Evolutionary conservation across 371 early-diverging fungal species (phyloP), one percentile per base, ranked within the genome.

Genomic region (Saksenaea vasiformis): DNA sequence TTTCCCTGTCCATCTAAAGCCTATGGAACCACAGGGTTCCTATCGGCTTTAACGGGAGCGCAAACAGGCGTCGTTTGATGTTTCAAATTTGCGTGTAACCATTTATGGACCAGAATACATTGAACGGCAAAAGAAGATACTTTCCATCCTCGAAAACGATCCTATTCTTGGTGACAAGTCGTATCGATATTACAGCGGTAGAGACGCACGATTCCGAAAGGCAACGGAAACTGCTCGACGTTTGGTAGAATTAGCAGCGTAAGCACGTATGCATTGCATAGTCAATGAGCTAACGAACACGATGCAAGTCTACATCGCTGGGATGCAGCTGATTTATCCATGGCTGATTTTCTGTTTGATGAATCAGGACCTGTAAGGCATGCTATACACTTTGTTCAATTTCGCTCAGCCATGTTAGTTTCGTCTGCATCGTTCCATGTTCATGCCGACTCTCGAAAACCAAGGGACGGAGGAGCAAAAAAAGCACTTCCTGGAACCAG

Each of bases 401-500:
- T 26, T n/a, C 31, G 68, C 19, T 69, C 51, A 54, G 58, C n/a
- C 38, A 26, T 41, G 17, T n/a, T 60, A 80, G 80, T 78, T 83
- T 58, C 77, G 79, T 34, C 58, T 83, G 53, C 90, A 90, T 67
- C 77, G 84, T 3, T 72, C 77, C 38, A 89, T 91, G 91, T 91
- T 91, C 66, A 85, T 88, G 66, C 91, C 90, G 3, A 85, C 88
- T 7, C 68, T 92, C 44, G 72, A 81, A 61, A 83, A 80, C 60
- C 90, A 90, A 73, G 88, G 83, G 17, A 86, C 87, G 2, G 83
- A 82, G 22, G 91, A 90, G 68, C 92, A 92, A 69, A 70, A 83
- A 56, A 75, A 79, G 59, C 37, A 77, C 37, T 91, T 85, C 61
- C 75, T 89, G 35, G 77, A 82, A 59, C 86, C 87, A 3, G 91